Evolutionary conservation across 2,329 filamentous ascomycete genomes (phyloP), one percentile per base, ranked within the genome.

Genomic region (Pseudogymnoascus sp.): DNA sequence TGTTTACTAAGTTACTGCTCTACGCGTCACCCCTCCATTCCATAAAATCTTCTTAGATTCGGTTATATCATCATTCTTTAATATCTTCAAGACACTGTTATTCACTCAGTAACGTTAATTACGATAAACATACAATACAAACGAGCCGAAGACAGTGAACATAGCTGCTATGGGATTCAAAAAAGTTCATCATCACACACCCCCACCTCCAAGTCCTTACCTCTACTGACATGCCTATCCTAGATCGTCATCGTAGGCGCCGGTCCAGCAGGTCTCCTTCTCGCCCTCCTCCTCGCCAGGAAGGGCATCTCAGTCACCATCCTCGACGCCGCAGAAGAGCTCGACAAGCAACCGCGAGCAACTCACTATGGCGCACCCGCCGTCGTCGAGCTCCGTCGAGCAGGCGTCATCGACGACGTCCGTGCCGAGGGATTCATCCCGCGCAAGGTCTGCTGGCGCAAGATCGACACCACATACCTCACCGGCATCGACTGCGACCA

Each of bases 311-410:
- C 77, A 31, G 79, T 82, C 47, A 79, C 79, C 23, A 75, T 85
- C 21, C 75, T 87, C 62, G 85, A 88, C 68, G 79, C 80, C 2
- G 77, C 79, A 1, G 70, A 77, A 25, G 75, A 79, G 62, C 76
- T 87, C 53, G 82, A 86, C 73, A 76, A 80, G 63, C 82, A 83
- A 63, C 85, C 85, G 0, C 82, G 85, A 28, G 85, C 85, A 12
- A 82, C 84, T 2, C 83, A 86, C 72, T 87, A 86, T 70, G 82
- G 81, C 3, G 77, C 82, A 0, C 78, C 83, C 0, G 84, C 83
- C 1, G 79, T 84, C 47, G 80, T 80, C 40, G 83, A 85, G 64
- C 77, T 88, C 59, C 70, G 76, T 42, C 78, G 82, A n/a, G 84
- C 84, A 0, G 84, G 84, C 0, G 78, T 87, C 10, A 73, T 87